Evolutionary conservation across 164 flowering plant species (phyloP).

Genomic region (Stephania yunnanensis): DNA sequence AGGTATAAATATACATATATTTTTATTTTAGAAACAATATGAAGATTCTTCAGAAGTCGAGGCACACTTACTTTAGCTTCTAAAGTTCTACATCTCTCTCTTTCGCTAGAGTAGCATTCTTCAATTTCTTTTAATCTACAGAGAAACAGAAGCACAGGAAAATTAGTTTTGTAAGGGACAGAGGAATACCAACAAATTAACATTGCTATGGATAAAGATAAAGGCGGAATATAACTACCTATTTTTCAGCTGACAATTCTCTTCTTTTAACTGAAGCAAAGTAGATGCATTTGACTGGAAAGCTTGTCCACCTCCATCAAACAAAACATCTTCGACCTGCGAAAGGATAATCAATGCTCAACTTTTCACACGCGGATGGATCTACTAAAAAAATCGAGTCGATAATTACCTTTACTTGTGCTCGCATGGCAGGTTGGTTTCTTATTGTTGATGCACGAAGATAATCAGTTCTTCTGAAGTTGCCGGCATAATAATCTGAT

Average conservation of each 20-base stretch:
- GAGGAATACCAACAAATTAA: not conserved
- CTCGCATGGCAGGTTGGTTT: not conserved
- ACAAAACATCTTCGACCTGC: not conserved
- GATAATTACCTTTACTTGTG: not conserved
- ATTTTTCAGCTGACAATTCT: not conserved
- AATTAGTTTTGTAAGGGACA: no score
- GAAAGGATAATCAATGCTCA: not conserved
- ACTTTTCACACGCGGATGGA: not conserved
- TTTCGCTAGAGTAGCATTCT: slow-evolving; percentile 22
- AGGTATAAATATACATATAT: no score
- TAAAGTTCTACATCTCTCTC: slow-evolving; percentile 39
- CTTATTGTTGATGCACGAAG: not conserved
- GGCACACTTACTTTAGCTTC: slow-evolving; percentile 42
- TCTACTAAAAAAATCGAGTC: not conserved
- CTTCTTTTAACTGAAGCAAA: not conserved
- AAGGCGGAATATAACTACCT: not conserved
- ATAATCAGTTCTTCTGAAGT: not conserved
- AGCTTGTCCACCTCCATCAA: not conserved
- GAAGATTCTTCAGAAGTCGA: not conserved
- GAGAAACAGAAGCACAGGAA: no score
- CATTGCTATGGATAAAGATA: not conserved
- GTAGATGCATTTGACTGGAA: not conserved
- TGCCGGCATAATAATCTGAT: no score
- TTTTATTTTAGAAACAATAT: no score
- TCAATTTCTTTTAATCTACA: not conserved